Percentiles rank a stretch among this genome's conserved stretches.
phyloP scores from a whole-genome alignment of 805 yeast species.

The Candida gorgasii region DNA sequence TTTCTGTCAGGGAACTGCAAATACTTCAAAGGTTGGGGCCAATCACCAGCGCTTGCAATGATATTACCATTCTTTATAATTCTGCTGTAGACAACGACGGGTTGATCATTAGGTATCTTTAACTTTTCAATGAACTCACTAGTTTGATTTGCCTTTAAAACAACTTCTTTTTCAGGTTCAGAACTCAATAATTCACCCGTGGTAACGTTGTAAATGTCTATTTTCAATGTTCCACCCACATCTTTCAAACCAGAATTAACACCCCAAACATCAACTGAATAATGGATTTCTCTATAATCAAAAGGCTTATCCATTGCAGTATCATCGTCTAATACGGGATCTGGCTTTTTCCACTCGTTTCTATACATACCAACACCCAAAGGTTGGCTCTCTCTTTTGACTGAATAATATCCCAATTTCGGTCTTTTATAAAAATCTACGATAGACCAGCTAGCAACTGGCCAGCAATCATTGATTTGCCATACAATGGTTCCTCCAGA shows the following conservation, averaged over 20 bases:
- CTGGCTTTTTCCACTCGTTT: conserved; percentile 13
- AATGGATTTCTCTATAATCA: conserved; percentile 26
- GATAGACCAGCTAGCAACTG: conserved; percentile 52
- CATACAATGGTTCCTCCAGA: conserved; percentile 51
- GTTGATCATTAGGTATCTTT: conserved; percentile 15
- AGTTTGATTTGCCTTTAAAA: conserved; percentile 27
- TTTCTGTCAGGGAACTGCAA: conserved; percentile 30
- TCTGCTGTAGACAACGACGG: conserved; percentile 20
- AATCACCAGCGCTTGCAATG: conserved; percentile 39
- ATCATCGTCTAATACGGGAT: conserved; percentile 7
- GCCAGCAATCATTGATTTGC: conserved; percentile 59
- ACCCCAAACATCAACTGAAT: conserved; percentile 43
- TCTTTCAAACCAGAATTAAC: conserved; percentile 29
- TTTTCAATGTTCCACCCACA: conserved; percentile 22
- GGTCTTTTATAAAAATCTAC: conserved; percentile 44
- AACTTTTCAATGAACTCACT: conserved; percentile 26
- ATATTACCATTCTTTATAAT: conserved; percentile 14
- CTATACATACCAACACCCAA: conserved; percentile 37
- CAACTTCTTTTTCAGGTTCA: conserved; percentile 14
- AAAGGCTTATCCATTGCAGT: conserved; percentile 19
- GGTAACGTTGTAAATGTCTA: conserved; percentile 30
- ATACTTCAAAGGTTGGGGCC: conserved; percentile 54
- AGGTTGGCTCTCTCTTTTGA: conserved; percentile 43
- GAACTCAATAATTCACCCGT: conserved; percentile 29
- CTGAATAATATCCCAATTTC: conserved; percentile 48